phyloP scores from a whole-genome alignment of 768 basidiomycete species.

The Grammothele lineata region DNA sequence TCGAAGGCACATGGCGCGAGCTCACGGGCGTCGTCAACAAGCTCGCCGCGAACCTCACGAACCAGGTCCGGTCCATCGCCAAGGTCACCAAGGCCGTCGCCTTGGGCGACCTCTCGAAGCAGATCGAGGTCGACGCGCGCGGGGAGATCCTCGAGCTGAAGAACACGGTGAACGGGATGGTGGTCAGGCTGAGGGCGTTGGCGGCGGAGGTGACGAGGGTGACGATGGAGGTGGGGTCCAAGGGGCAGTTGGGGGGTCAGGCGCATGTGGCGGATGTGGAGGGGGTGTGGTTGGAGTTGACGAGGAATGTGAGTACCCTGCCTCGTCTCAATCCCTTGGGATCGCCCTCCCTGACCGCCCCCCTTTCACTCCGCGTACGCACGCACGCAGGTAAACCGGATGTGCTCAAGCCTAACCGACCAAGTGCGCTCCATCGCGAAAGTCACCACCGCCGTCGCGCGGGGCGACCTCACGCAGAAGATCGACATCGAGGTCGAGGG shows the following conservation, averaged over 20 bases:
- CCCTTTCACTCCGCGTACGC: no score
- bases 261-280: conserved; percentile 86
- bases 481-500: conserved; percentile 87
- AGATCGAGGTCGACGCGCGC: conserved; percentile 86
- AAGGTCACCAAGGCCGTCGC: conserved; percentile 76
- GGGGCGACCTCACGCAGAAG: conserved; percentile 88
- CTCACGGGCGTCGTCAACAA: conserved; percentile 82
- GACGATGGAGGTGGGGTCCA: conserved; percentile 80
- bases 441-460: conserved; percentile 87
- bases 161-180: conserved; percentile 53
- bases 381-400: conserved; percentile 66
- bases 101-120: conserved; percentile 81
- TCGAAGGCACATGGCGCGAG: conserved; percentile 89
- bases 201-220: conserved; percentile 83
- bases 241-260: conserved; percentile 87
- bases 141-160: conserved; percentile 89
- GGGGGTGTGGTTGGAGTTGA: conserved; percentile 87
- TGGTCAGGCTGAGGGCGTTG: conserved; percentile 51
- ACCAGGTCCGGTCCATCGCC: conserved; percentile 53
- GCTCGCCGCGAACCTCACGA: conserved; percentile 72
- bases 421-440: conserved; percentile 80
- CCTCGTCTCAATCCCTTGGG: no score
- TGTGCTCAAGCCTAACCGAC: conserved; percentile 78
- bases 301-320: conserved; percentile 53
- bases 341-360: no score